Base-by-base conservation (phyloP, 305 asterid genomes). In the Nicotiana rustica region DNA sequence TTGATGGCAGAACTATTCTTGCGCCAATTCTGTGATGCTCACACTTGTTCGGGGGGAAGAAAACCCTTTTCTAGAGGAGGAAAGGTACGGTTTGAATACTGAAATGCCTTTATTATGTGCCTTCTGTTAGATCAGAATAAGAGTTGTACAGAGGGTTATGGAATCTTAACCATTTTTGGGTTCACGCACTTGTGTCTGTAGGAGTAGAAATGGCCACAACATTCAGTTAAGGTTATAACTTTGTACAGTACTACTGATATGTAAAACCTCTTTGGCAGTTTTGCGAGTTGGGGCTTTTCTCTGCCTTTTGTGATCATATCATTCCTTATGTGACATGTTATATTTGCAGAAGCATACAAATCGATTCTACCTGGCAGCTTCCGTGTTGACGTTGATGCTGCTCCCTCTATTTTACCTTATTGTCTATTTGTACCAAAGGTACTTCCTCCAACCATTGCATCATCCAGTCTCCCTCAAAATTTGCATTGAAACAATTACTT, bases 11-110 rank as follows among this genome's bases (percentile, higher is more conserved):
- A 92, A 57, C 83, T 95, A 59, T 95, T 94, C 85, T 85, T 95
- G 87, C 97, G 90, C 82, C 99, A 94, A 83, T 92, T 95, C 81
- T 95, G 99, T 66, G 98, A 94, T 87, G 95, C 95, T 83, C 99
- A 95, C 87, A 84, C 92, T 76, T 95, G 97, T 88, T 89, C 95
- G 14, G 88, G 87, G 65, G 90, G 90, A 9, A 86, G 82, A 73
- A 92, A 92, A 82, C 97, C 96, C 38, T 95, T 95, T 86, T 78
- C 93, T 76, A 90, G 83, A 86, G 99, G 99, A 84, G 97, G 98
- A 91, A 91, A 85, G 92, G 98, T 91, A 87, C 79, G 92, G 55
- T 56, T 65, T 85, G 71, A 2, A 69, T 80, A 56, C 41, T 71
- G 83, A 79, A 18, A 60, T 67, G 52, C 15, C 65, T 38, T 62